Base-by-base conservation (phyloP, 805 yeast genomes). In the Candida succiphila region DNA sequence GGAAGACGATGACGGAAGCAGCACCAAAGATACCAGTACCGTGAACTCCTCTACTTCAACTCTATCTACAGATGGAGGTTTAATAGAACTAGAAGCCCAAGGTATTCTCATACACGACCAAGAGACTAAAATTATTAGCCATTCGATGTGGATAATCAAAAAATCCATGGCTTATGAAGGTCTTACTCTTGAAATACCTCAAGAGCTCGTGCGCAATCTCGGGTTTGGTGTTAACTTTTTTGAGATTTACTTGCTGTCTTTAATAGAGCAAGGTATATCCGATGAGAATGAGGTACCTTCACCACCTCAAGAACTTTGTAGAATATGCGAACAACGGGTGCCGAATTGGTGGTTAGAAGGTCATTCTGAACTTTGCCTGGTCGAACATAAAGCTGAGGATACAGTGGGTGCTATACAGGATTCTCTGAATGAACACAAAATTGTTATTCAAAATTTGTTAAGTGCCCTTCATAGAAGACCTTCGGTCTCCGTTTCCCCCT, bases 341-440 rank as follows among this genome's bases (percentile, higher is more conserved):
- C 96, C 95, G 4, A 82, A 87, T 4, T 92, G 98, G 98, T 92
- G 94, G 81, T 64, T 92, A 26, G 98, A 89, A 46, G 70, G 78
- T 32, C 99, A 92, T 56, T 79, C 89, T 1, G 92, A 87, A 48
- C 60, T 83, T 30, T 92, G 99, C 47, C 64, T 83, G 20, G 71
- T 84, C 24, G 96, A 88, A 52, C 95, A 87, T 56, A 71, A 77
- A 46, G 72, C 82, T 9, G 87, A 78, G 48, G 87, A 86, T 43
- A 77, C 78, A 23, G 74, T 89, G 8, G 84, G 81, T 48, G 44
- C 66, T 24, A 62, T 77, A 30, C 95, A 89, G 43, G 97, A 92
- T 44, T 64, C 68, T 15, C 61, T 89, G 3, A 58, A 70, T 3
- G 96, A 88, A 34, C 95, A 85, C 35, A 65, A 70, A 18, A 67